These are phyloP conservation scores for Paralagenidium karlingii DNA, from an alignment of 352 stramenopile species.

Conservation along the genomic window DNA sequence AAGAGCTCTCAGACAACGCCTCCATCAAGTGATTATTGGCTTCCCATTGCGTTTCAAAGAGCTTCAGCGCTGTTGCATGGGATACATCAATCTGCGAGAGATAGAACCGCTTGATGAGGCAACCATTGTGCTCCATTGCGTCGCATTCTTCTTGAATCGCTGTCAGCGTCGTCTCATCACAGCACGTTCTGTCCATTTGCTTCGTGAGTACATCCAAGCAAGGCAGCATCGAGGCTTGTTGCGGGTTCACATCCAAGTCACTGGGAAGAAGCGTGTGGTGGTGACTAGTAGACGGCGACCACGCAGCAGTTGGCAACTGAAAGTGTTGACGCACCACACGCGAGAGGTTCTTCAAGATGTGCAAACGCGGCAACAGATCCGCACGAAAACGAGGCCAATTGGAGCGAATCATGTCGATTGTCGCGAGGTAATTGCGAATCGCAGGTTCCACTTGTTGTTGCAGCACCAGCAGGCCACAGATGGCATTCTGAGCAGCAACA, in stretches of 20 bases:
- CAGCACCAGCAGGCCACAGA: slow-evolving; percentile 36
- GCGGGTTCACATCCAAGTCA: too few relatives aligned
- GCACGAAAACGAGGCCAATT: slow-evolving; percentile 55
- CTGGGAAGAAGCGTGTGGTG: too few relatives aligned
- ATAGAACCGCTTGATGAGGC: slow-evolving; percentile 25
- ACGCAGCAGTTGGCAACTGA: slow-evolving; percentile 1
- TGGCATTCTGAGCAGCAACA: slow-evolving; percentile 59
- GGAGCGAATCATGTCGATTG: slow-evolving; percentile 21
- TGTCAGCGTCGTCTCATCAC: neutral
- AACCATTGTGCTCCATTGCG: slow-evolving; percentile 14
- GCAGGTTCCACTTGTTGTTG: slow-evolving; percentile 14
- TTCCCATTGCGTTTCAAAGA: slow-evolving; percentile 13
- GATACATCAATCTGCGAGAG: slow-evolving; percentile 23
- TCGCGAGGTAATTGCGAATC: slow-evolving; percentile 40
- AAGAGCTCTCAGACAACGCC: too few relatives aligned
- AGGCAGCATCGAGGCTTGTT: too few relatives aligned
- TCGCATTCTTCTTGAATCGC: slow-evolving; percentile 21
- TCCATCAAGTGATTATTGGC: too few relatives aligned
- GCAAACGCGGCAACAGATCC: slow-evolving; percentile 50
- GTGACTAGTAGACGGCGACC: too few relatives aligned
- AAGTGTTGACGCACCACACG: slow-evolving; percentile 15
- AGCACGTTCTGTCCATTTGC: too few relatives aligned
- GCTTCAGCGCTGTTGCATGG: slow-evolving; percentile 10
- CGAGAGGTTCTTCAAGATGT: slow-evolving; percentile 52
- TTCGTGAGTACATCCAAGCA: too few relatives aligned